Evolutionary conservation across 768 basidiomycete species (phyloP).

Genomic region (Nidularia sp.): DNA sequence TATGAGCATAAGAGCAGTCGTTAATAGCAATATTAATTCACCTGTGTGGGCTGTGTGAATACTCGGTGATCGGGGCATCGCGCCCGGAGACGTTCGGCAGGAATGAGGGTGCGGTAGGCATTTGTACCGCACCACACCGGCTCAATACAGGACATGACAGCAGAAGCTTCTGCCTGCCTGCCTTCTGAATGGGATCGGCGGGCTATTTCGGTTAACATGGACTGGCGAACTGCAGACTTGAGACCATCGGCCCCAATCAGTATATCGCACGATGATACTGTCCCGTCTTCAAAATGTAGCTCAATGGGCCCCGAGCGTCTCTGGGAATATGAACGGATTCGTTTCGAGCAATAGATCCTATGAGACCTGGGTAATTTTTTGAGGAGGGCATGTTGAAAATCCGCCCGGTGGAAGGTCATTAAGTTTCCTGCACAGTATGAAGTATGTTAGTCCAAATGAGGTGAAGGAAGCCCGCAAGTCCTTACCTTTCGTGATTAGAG

Average conservation of each 20-base stretch:
- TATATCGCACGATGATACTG: constrained; percentile 55
- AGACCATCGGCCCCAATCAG: constrained; percentile 71
- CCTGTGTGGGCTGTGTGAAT: constrained; percentile 44
- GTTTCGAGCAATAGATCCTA: constrained; percentile 50
- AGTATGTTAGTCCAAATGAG: background rate
- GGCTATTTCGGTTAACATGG: constrained; percentile 33
- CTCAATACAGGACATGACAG: constrained; percentile 37
- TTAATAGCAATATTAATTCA: constrained; percentile 17
- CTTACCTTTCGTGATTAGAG: constrained; percentile 54
- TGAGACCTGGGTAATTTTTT: constrained; percentile 40
- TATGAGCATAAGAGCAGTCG: background rate
- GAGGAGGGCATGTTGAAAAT: constrained; percentile 61
- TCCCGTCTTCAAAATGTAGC: constrained; percentile 60
- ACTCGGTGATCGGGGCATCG: constrained; percentile 42
- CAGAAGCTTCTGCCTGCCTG: constrained; percentile 31
- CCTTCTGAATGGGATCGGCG: constrained; percentile 27
- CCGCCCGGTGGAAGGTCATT: constrained; percentile 59
- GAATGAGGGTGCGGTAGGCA: constrained; percentile 59
- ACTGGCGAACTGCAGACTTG: constrained; percentile 48
- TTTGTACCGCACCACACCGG: constrained; percentile 57
- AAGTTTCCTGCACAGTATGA: constrained; percentile 32
- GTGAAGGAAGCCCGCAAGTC: background rate
- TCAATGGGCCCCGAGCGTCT: constrained; percentile 33
- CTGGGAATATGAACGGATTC: constrained; percentile 53
- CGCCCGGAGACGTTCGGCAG: constrained; percentile 39